These are phyloP conservation scores for Trichoderma sp. DNA, from an alignment of 2,329 filamentous ascomycete species.

Conservation along the genomic window DNA sequence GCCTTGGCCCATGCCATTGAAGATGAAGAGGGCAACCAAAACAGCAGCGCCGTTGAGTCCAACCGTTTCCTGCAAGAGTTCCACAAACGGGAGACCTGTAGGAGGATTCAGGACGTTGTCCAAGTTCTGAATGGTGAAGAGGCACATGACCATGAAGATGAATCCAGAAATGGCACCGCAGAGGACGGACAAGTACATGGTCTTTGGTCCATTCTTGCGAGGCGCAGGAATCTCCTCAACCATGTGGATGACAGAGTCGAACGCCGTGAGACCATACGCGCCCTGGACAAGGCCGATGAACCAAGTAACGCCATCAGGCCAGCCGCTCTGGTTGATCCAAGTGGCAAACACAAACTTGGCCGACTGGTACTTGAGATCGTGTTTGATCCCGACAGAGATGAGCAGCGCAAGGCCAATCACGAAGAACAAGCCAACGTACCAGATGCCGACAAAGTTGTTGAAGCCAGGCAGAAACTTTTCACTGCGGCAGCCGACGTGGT, in stretches of 20 bases:
- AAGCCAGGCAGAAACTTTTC: conserved; percentile 49
- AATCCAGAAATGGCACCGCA: conserved; percentile 54
- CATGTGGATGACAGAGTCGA: conserved; percentile 63
- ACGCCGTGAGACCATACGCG: conserved; percentile 59
- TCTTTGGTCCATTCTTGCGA: conserved; percentile 53
- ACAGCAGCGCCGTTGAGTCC: conserved; percentile 47
- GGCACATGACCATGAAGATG: conserved; percentile 56
- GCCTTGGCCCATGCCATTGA: conserved; percentile 59
- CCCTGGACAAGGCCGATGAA: conserved; percentile 61
- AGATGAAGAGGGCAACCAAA: conserved; percentile 56
- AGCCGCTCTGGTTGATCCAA: conserved; percentile 54
- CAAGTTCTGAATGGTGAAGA: conserved; percentile 55
- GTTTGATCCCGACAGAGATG: conserved; percentile 54
- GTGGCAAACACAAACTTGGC: conserved; percentile 56
- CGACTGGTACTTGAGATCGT: conserved; percentile 51
- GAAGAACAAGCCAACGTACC: conserved; percentile 57
- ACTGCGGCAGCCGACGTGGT: conserved; percentile 54
- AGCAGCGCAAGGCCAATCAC: conserved; percentile 55
- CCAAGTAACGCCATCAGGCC: conserved; percentile 60
- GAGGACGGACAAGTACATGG: conserved; percentile 57
- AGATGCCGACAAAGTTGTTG: conserved; percentile 60
- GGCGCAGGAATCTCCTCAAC: conserved; percentile 60
- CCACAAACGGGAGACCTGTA: conserved; percentile 53
- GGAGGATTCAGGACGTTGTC: conserved; percentile 46
- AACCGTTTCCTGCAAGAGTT: conserved; percentile 47